These are phyloP conservation scores for Ballota nigra DNA, from an alignment of 257 asterid species.

Conservation along the genomic window DNA sequence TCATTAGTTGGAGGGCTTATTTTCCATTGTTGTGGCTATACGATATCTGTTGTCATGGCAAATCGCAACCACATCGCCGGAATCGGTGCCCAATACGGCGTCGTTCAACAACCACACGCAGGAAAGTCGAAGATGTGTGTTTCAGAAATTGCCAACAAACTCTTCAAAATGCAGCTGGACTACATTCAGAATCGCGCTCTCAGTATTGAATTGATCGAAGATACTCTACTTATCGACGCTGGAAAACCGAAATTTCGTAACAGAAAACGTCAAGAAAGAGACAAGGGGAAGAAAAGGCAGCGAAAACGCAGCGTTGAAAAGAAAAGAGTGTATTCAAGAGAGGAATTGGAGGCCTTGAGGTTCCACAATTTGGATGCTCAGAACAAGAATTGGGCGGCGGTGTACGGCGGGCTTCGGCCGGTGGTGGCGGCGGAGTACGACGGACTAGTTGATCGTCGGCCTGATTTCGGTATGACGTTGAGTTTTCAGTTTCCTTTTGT, in stretches of 20 bases:
- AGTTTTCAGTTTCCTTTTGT: neutral
- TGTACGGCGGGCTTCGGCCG: slow-evolving; percentile 47
- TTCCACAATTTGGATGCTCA: slow-evolving; percentile 39
- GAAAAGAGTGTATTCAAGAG: slow-evolving; percentile 30
- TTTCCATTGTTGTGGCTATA: no score
- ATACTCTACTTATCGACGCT: slow-evolving; percentile 33
- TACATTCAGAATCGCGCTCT: neutral
- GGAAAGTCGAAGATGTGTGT: neutral
- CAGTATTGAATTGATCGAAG: slow-evolving; percentile 36
- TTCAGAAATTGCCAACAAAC: slow-evolving; percentile 9
- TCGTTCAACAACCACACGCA: neutral
- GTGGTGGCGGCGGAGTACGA: slow-evolving; percentile 50
- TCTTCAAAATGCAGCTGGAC: neutral
- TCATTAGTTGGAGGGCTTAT: no score
- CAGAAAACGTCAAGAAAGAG: neutral
- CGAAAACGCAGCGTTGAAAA: neutral
- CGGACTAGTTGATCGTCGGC: slow-evolving; percentile 37
- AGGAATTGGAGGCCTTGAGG: slow-evolving; percentile 53
- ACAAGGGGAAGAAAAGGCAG: slow-evolving; percentile 20
- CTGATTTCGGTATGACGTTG: neutral
- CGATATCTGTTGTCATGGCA: neutral
- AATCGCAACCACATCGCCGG: neutral
- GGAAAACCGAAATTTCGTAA: neutral
- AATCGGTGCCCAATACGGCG: neutral
- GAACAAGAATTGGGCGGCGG: slow-evolving; percentile 52